Conservation (phyloP, 192 early-diverging fungal genomes). For the Entomortierella lignicola region DNA sequence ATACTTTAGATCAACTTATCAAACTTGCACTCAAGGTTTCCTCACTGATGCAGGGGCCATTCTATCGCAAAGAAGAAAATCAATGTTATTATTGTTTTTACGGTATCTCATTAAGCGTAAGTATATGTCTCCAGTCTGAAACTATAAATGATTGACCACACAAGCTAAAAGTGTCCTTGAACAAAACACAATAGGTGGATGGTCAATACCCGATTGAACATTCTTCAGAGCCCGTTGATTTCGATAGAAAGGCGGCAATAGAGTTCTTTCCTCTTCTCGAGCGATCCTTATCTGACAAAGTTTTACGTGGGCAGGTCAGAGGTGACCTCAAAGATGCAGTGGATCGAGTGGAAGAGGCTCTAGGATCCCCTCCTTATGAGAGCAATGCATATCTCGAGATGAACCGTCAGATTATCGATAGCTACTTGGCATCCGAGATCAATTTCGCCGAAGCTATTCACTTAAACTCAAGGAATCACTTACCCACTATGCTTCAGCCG, state of each 20-base stretch:
- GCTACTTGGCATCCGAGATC: slow-evolving; percentile 52
- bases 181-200: slow-evolving; percentile 52
- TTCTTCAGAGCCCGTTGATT: slow-evolving; percentile 53
- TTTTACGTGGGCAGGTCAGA: slow-evolving; percentile 56
- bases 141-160: too few relatives aligned
- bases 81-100: slow-evolving; percentile 79
- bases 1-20: slow-evolving; percentile 59
- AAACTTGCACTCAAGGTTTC: slow-evolving; percentile 54
- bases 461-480: slow-evolving; percentile 11
- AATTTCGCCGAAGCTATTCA: slow-evolving; percentile 48
- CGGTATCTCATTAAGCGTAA: slow-evolving; percentile 66
- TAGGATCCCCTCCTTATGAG: slow-evolving; percentile 65
- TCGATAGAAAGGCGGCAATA: slow-evolving; percentile 66
- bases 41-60: slow-evolving; percentile 41
- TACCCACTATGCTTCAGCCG: slow-evolving; percentile 43
- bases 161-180: too few relatives aligned
- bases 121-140: not conserved
- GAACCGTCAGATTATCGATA: slow-evolving; percentile 53
- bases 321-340: slow-evolving; percentile 71
- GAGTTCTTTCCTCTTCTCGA: slow-evolving; percentile 64
- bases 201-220: slow-evolving; percentile 65
- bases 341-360: slow-evolving; percentile 64
- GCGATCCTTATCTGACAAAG: slow-evolving; percentile 53
- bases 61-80: slow-evolving; percentile 63
- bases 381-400: slow-evolving; percentile 47